Conservation (phyloP, 768 basidiomycete species). For the Mrakia gelida region DNA sequence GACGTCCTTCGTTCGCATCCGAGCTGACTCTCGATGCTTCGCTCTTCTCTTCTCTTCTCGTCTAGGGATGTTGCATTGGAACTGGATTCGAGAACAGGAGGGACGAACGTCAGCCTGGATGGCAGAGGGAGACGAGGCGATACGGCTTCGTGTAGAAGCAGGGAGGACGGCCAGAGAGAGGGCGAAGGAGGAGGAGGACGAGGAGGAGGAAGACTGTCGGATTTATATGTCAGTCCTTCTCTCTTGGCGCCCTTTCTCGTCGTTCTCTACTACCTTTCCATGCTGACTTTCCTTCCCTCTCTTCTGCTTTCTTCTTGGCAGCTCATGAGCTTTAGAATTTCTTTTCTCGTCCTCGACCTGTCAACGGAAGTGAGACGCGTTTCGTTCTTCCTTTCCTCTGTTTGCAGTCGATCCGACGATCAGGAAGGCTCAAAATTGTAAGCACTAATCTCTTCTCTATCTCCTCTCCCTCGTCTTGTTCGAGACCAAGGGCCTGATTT, state of each 20-base stretch:
- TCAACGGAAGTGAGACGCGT: background rate
- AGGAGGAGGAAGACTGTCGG: background rate
- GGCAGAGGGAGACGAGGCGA: too few species aligned
- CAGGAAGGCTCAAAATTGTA: background rate
- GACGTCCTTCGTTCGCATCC: too few species aligned
- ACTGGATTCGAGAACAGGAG: too few species aligned
- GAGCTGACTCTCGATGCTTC: too few species aligned
- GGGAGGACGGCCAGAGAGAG: too few species aligned
- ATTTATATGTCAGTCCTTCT: background rate
- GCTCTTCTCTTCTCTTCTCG: too few species aligned
- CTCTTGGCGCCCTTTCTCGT: background rate
- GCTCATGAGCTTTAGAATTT: background rate
- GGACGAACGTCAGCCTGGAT: too few species aligned
- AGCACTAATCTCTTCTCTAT: background rate
- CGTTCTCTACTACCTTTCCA: background rate
- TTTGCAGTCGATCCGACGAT: background rate
- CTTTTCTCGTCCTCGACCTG: too few species aligned
- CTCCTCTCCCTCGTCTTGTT: background rate
- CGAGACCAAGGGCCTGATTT: too few species aligned
- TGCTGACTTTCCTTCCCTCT: background rate
- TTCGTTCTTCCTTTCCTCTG: background rate
- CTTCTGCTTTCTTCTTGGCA: background rate
- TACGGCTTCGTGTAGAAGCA: too few species aligned
- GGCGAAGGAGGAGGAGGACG: background rate
- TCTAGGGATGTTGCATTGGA: too few species aligned